These are phyloP conservation scores for Leptoxyphium fumago DNA, from an alignment of 2,329 filamentous ascomycete genomes.

Conservation along the genomic window DNA sequence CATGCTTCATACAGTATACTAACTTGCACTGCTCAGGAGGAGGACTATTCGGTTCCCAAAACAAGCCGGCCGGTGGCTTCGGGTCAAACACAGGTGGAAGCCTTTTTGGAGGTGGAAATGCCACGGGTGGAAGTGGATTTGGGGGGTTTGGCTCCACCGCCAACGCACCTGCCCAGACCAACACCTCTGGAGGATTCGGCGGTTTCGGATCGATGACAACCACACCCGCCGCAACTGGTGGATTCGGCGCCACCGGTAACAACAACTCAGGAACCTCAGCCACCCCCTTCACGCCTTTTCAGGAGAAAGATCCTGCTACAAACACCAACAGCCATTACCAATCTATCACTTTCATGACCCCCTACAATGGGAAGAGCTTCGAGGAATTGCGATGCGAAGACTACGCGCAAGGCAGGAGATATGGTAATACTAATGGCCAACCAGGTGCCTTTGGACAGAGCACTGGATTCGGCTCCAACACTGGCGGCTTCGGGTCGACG, in stretches of 20 bases:
- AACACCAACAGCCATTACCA: constrained; percentile 55
- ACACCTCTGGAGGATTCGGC: constrained; percentile 10
- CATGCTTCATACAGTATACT: neutral
- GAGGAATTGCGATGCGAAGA: constrained; percentile 57
- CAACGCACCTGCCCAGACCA: constrained; percentile 23
- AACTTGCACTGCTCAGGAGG: neutral
- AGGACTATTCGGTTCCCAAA: constrained; percentile 9
- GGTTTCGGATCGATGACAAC: constrained; percentile 25
- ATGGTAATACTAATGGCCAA: constrained; percentile 68
- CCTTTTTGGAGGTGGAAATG: constrained; percentile 29
- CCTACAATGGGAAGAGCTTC: constrained; percentile 82
- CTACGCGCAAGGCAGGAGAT: constrained; percentile 73
- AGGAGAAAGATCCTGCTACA: constrained; percentile 57
- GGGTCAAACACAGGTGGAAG: constrained; percentile 19
- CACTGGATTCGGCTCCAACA: constrained; percentile 39
- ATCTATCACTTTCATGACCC: constrained; percentile 62
- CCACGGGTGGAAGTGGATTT: constrained; percentile 21
- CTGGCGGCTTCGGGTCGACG: constrained; percentile 22
- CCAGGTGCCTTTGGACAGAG: constrained; percentile 66
- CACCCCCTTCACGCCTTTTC: constrained; percentile 49
- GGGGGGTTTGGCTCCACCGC: constrained; percentile 8
- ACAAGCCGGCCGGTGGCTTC: constrained; percentile 21
- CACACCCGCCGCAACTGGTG: constrained; percentile 6
- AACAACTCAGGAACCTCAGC: constrained; percentile 51
- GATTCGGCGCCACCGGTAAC: constrained; percentile 18